phyloP scores from a whole-genome alignment of 108 stramenopile species.

The Seminavis robusta region DNA sequence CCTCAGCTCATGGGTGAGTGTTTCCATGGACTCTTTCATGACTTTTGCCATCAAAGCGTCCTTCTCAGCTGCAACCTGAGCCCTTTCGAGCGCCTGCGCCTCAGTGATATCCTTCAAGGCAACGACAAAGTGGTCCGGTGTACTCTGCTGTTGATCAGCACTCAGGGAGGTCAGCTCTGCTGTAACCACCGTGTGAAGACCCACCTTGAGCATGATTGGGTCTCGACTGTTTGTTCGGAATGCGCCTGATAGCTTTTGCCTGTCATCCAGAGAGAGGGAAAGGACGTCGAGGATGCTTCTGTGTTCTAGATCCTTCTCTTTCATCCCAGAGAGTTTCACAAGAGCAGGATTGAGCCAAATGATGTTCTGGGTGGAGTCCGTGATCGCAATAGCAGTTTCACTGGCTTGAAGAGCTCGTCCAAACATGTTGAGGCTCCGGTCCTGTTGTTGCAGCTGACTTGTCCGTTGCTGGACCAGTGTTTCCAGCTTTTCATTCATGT shows the following conservation, averaged over 20 bases:
- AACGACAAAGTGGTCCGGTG: slow-evolving; percentile 10
- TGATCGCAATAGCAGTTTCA: slow-evolving; percentile 18
- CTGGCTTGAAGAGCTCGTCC: slow-evolving; percentile 13
- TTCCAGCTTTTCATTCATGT: slow-evolving; percentile 11
- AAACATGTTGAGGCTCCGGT: slow-evolving; percentile 2
- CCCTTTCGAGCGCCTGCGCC: slow-evolving; percentile 7
- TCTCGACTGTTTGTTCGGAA: too few relatives aligned
- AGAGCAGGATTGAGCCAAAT: slow-evolving; percentile 10
- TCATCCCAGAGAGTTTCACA: neutral
- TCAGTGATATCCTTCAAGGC: slow-evolving; percentile 16
- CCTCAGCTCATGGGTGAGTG: slow-evolving; percentile 11
- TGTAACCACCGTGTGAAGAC: too few relatives aligned
- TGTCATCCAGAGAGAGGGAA: too few relatives aligned
- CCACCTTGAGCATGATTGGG: too few relatives aligned
- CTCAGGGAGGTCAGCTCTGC: too few relatives aligned
- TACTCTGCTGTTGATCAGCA: too few relatives aligned
- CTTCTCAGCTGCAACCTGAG: slow-evolving; percentile 5
- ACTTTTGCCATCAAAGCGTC: slow-evolving; percentile 15
- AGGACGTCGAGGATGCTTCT: too few relatives aligned
- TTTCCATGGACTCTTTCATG: slow-evolving; percentile 13
- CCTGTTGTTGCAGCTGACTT: slow-evolving; percentile 3
- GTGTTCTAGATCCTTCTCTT: too few relatives aligned
- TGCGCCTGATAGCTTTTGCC: too few relatives aligned
- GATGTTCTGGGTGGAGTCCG: neutral
- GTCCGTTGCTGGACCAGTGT: slow-evolving; percentile 4